Evolutionary conservation across 2,329 filamentous ascomycete species (phyloP), one percentile per base, ranked within the genome.

Genomic region (Hypoxylon sp.): DNA sequence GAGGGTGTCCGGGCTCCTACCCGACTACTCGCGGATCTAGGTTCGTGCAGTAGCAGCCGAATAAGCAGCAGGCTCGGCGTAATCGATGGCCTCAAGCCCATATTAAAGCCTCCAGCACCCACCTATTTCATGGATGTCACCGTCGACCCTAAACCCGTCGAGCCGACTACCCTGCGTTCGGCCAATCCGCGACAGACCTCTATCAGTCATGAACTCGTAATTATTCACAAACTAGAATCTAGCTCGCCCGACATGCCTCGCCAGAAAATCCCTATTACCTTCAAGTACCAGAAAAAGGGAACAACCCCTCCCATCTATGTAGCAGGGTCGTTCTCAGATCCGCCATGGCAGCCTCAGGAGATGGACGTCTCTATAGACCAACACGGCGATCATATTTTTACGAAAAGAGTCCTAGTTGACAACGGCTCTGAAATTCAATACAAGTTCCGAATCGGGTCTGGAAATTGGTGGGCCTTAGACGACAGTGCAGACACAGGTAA

Each of bases 381-480:
- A 3, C 81, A 85, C 37, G 86, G 85, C n/a, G 82, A 90, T 60
- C 81, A 88, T 64, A 76, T 85, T 11, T 94, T 92, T 76, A 83
- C 79, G 48, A 88, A 88, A 64, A 79, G 84, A 0, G 82, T 93
- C 49, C 77, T 84, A 37, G 83, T 87, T 6, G 82, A 87, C 17
- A 82, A 86, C 22, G 86, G 86, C 22, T 85, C 87, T 51, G 85
- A 88, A 64, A 88, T 93, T 71, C 89, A 92, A 74, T 95, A 94
- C 85, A 94, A 93, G 79, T 91, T 94, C 73, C 86, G 90, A 31
- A 82, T 92, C 37, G 91, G 91, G 8, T 78, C 84, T 20, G 88
- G 88, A 53, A 86, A 92, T 70, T 92, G 89, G 88, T 93, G 91
- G 91, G 83, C 89, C 25, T 79, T 92, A 50, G 88, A 94, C 72